These are phyloP conservation scores for Lasiosphaeriaceae sp. DNA, from an alignment of 495 filamentous ascomycete genomes.

Conservation along the genomic window DNA sequence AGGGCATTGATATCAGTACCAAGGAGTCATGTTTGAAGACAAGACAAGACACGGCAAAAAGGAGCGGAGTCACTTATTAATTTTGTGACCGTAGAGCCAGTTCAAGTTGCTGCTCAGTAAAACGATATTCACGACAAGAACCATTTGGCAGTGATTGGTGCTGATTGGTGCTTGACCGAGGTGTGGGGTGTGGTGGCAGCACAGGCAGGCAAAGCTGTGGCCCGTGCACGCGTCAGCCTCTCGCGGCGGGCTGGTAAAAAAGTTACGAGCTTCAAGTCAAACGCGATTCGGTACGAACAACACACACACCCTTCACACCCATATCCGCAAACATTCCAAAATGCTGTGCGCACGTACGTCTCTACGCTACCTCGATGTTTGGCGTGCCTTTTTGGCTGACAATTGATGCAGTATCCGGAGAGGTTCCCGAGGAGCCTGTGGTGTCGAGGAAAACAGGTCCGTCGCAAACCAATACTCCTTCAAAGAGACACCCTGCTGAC, in stretches of 20 bases:
- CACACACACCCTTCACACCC: background rate
- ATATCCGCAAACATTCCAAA: slow-evolving; percentile 11
- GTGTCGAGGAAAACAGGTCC: slow-evolving; percentile 89
- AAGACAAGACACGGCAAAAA: no score
- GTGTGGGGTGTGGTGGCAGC: background rate
- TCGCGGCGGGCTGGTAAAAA: slow-evolving; percentile 5
- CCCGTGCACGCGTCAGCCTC: slow-evolving; percentile 2
- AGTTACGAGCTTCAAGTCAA: slow-evolving; percentile 2
- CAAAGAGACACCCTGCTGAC: background rate
- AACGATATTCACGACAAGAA: no score
- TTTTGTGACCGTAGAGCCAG: no score
- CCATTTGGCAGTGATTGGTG: background rate
- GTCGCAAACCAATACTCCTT: slow-evolving; percentile 24
- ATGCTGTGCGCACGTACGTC: slow-evolving; percentile 72
- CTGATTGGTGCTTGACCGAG: background rate
- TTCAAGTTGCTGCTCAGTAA: no score
- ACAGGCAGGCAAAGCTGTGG: background rate
- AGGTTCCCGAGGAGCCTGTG: slow-evolving; percentile 92
- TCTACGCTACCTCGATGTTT: background rate
- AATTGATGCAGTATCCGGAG: slow-evolving; percentile 74
- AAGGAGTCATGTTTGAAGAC: no score
- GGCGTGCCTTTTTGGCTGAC: slow-evolving; percentile 12
- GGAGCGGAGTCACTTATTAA: no score
- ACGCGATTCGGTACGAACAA: slow-evolving; percentile 2
- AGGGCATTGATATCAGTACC: no score